phyloP scores from a whole-genome alignment of 495 filamentous ascomycete genomes.

The Penicillium cataractarum region DNA sequence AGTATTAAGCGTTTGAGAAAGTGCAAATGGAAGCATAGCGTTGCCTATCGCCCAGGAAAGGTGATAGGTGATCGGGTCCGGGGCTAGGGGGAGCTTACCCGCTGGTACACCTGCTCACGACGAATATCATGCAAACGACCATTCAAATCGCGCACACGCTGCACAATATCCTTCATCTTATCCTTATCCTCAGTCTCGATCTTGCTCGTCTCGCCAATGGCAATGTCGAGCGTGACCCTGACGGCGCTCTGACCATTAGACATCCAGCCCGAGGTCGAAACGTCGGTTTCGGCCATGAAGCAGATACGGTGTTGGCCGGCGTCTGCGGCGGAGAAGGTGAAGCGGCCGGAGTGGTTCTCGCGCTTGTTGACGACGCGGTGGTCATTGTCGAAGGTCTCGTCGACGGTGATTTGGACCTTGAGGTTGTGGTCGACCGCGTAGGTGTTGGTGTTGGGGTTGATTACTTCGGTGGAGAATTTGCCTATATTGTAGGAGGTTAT shows the following conservation, averaged over 20 bases:
- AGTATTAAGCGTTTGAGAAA: neutral
- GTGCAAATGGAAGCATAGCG: neutral
- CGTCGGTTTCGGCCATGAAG: slow-evolving; percentile 76
- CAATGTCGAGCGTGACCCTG: slow-evolving; percentile 84
- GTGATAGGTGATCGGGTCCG: neutral
- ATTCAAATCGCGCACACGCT: slow-evolving; percentile 90
- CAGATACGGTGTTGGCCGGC: slow-evolving; percentile 93
- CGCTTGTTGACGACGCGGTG: slow-evolving; percentile 91
- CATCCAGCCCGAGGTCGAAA: slow-evolving; percentile 68
- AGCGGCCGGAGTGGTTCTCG: slow-evolving; percentile 74
- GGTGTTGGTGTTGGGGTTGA: slow-evolving; percentile 61
- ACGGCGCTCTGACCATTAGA: slow-evolving; percentile 71
- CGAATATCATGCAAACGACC: slow-evolving; percentile 84
- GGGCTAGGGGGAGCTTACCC: slow-evolving; percentile 59
- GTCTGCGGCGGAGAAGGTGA: slow-evolving; percentile 96
- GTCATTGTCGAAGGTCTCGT: slow-evolving; percentile 97
- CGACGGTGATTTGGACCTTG: slow-evolving; percentile 86
- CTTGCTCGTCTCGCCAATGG: slow-evolving; percentile 91
- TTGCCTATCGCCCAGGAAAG: neutral
- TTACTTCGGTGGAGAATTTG: slow-evolving; percentile 83
- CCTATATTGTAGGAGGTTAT: slow-evolving; percentile 46
- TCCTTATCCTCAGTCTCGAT: slow-evolving; percentile 94
- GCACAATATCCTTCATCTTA: slow-evolving; percentile 89
- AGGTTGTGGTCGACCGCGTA: slow-evolving; percentile 74
- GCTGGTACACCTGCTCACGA: slow-evolving; percentile 93